Evolutionary conservation across 2,329 filamentous ascomycete genomes (phyloP).

Genomic region (Fusarium sp.): DNA sequence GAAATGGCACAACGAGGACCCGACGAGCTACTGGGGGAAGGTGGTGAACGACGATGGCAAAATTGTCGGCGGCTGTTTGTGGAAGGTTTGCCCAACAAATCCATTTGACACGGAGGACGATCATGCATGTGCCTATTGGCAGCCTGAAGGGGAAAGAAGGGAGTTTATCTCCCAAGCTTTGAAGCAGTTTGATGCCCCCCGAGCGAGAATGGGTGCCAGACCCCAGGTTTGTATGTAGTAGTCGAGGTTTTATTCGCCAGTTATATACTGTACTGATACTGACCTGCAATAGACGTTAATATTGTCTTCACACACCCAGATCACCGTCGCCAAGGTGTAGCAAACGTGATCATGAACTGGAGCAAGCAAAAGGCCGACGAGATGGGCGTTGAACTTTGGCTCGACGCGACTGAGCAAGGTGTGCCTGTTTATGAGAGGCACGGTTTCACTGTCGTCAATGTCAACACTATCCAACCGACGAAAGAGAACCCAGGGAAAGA

Average conservation of each 20-base stretch:
- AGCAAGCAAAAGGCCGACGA: conserved; percentile 45
- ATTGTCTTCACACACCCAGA: conserved; percentile 44
- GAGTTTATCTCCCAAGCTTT: conserved; percentile 39
- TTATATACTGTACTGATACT: background rate
- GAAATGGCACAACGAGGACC: conserved; percentile 33
- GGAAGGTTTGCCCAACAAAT: conserved; percentile 34
- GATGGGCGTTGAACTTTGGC: conserved; percentile 45
- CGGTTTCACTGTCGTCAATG: conserved; percentile 37
- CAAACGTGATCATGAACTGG: conserved; percentile 41
- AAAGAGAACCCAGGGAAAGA: conserved; percentile 29
- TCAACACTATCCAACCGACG: conserved; percentile 19
- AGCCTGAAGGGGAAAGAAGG: conserved; percentile 37
- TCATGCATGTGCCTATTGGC: conserved; percentile 34
- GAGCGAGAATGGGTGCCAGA: conserved; percentile 34
- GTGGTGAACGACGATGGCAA: conserved; percentile 34
- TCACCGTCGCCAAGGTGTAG: conserved; percentile 40
- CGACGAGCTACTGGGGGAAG: conserved; percentile 37
- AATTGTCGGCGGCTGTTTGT: conserved; percentile 42
- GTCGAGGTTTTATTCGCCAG: background rate
- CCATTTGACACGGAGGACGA: conserved; percentile 28
- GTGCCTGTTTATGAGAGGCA: conserved; percentile 44
- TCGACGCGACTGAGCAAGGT: conserved; percentile 41
- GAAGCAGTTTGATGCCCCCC: conserved; percentile 37
- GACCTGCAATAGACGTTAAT: conserved; percentile 28
- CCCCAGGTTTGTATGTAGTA: conserved; percentile 42